Percentiles rank a stretch among this genome's conserved stretches.
These are phyloP conservation scores for Thinopyrum elongatum DNA, from an alignment of 176 grass and related monocot species.

Conservation along the genomic window DNA sequence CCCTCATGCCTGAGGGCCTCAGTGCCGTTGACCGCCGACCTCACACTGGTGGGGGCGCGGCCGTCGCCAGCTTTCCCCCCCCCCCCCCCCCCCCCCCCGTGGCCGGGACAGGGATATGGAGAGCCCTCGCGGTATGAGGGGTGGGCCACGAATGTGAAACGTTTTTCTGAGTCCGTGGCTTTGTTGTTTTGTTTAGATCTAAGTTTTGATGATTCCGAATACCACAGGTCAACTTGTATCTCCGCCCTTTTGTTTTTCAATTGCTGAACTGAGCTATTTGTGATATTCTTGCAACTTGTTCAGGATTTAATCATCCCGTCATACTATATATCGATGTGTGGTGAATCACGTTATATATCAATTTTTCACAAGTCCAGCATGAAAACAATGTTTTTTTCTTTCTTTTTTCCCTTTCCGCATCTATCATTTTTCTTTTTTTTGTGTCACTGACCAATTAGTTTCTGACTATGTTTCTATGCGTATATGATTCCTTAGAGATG, in stretches of 20 bases:
- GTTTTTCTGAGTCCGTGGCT: constrained; percentile 9
- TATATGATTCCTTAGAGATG: background rate
- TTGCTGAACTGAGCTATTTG: constrained; percentile 49
- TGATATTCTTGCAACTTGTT: constrained; percentile 16
- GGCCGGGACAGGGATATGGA: constrained; percentile 46
- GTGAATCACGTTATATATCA: constrained; percentile 11
- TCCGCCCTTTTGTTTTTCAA: constrained; percentile 25
- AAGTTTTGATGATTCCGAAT: constrained; percentile 24
- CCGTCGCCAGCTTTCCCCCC: background rate
- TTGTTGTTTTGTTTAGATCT: constrained; percentile 51
- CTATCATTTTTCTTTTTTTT: background rate
- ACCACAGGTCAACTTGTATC: constrained; percentile 38
- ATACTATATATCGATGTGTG: constrained; percentile 19
- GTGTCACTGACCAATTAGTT: background rate
- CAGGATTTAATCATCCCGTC: background rate
- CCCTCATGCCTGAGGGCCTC: constrained; percentile 48
- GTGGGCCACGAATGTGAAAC: constrained; percentile 32
- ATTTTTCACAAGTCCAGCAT: background rate
- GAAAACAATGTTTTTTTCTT: background rate
- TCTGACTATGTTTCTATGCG: background rate
- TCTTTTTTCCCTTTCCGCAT: background rate
- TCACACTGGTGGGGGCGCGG: constrained; percentile 1
- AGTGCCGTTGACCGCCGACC: constrained; percentile 31
- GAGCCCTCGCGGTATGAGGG: constrained; percentile 57
- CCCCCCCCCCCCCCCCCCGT: too few species aligned